These are phyloP conservation scores for Fraxinus sp. DNA, from an alignment of 305 asterid species.

Conservation along the genomic window DNA sequence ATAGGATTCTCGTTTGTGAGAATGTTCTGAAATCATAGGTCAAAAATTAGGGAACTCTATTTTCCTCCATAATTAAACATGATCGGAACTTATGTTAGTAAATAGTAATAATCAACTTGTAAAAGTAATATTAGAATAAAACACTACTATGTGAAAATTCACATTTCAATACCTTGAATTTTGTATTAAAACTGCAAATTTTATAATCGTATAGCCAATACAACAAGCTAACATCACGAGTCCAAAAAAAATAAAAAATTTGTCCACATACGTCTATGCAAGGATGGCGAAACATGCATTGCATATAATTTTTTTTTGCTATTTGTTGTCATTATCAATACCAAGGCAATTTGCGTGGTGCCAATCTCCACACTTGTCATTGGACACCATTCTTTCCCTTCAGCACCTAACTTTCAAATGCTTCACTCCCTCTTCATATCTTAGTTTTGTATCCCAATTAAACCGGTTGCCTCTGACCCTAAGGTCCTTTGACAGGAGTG, in stretches of 20 bases:
- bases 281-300: conserved; percentile 57
- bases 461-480: conserved; percentile 47
- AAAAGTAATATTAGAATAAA: not conserved
- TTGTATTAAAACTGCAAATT: not conserved
- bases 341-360: conserved; percentile 78
- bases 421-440: conserved; percentile 60
- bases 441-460: conserved; percentile 45
- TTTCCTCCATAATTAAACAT: not conserved
- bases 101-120: not conserved
- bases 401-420: conserved; percentile 73
- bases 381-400: conserved; percentile 87
- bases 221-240: not conserved
- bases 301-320: conserved; percentile 57
- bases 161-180: not conserved
- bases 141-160: not conserved
- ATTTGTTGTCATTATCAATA: conserved; percentile 54
- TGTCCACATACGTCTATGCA: conserved; percentile 34
- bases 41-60: not conserved
- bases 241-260: not conserved
- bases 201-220: not conserved
- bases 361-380: conserved; percentile 77
- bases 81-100: not conserved
- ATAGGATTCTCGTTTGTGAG: not conserved
- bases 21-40: not conserved
- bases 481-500: conserved; percentile 59